These are phyloP conservation scores for Calonectria pauciramosa DNA, from an alignment of 2,329 filamentous ascomycete species.

Conservation along the genomic window DNA sequence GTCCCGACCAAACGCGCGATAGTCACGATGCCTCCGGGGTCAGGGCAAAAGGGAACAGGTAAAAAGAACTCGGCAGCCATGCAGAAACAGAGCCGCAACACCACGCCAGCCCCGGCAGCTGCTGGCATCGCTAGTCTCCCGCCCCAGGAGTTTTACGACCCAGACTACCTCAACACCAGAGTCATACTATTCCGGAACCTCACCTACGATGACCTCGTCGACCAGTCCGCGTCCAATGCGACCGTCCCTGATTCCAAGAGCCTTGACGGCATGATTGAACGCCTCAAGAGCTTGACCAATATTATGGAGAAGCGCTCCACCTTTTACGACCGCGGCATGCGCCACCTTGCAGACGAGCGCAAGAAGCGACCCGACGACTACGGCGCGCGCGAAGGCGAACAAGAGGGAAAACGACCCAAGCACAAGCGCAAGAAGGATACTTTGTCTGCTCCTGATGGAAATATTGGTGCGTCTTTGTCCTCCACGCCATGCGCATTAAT, in stretches of 20 bases:
- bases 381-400: conserved; percentile 64
- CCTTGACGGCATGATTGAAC: conserved; percentile 73
- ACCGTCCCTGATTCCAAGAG: conserved; percentile 74
- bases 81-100: conserved; percentile 82
- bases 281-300: conserved; percentile 74
- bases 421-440: conserved; percentile 83
- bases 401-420: conserved; percentile 71
- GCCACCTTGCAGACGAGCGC: conserved; percentile 74
- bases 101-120: conserved; percentile 70
- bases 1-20: background rate
- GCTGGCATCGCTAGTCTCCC: conserved; percentile 65
- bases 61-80: conserved; percentile 74
- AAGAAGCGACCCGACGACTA: conserved; percentile 73
- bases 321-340: conserved; percentile 80
- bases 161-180: conserved; percentile 76
- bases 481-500: background rate
- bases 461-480: conserved; percentile 45
- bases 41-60: conserved; percentile 73
- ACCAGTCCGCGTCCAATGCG: conserved; percentile 69
- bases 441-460: conserved; percentile 64
- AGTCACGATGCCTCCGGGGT: conserved; percentile 67
- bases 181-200: conserved; percentile 71
- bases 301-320: conserved; percentile 76
- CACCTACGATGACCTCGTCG: conserved; percentile 78
- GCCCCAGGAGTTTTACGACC: conserved; percentile 67